Evolutionary conservation across 2,329 filamentous ascomycete genomes (phyloP).

Genomic region (Ascochyta clinopodiicola): DNA sequence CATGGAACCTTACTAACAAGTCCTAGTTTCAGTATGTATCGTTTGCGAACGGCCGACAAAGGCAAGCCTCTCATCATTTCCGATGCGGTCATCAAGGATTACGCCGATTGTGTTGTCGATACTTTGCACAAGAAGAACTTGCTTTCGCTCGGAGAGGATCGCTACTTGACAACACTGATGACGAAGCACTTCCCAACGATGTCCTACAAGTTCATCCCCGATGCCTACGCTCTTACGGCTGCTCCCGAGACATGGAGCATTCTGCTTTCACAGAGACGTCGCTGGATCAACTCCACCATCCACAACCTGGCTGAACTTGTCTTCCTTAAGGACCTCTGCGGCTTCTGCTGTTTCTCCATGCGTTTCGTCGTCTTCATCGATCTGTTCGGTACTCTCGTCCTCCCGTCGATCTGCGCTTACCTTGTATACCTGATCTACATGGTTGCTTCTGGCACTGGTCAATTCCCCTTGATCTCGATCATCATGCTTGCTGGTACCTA

Average conservation of each 20-base stretch:
- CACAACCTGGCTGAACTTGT: conserved; percentile 95
- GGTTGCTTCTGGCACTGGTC: conserved; percentile 71
- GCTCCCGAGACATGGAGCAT: conserved; percentile 95
- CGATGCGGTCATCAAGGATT: conserved; percentile 85
- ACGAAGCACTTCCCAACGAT: conserved; percentile 95
- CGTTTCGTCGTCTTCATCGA: conserved; percentile 95
- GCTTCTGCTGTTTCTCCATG: conserved; percentile 99
- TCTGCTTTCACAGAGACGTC: conserved; percentile 93
- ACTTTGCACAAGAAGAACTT: conserved; percentile 96
- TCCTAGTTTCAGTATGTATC: conserved; percentile 96
- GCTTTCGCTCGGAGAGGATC: conserved; percentile 92
- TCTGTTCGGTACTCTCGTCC: conserved; percentile 88
- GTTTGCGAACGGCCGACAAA: conserved; percentile 89
- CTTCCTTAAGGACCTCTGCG: conserved; percentile 90
- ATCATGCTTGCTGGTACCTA: conserved; percentile 91
- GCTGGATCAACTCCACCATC: conserved; percentile 99
- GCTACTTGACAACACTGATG: conserved; percentile 96
- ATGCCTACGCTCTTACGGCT: conserved; percentile 91
- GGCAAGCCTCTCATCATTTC: conserved; percentile 94
- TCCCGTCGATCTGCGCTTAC: conserved; percentile 87
- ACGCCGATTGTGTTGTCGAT: conserved; percentile 86
- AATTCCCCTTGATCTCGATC: conserved; percentile 86
- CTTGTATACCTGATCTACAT: conserved; percentile 86
- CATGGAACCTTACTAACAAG: conserved; percentile 21
- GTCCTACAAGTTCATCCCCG: conserved; percentile 94